Evolutionary conservation across 1,284 basidiomycete species (phyloP).

Genomic region (Caloboletus inedulis): DNA sequence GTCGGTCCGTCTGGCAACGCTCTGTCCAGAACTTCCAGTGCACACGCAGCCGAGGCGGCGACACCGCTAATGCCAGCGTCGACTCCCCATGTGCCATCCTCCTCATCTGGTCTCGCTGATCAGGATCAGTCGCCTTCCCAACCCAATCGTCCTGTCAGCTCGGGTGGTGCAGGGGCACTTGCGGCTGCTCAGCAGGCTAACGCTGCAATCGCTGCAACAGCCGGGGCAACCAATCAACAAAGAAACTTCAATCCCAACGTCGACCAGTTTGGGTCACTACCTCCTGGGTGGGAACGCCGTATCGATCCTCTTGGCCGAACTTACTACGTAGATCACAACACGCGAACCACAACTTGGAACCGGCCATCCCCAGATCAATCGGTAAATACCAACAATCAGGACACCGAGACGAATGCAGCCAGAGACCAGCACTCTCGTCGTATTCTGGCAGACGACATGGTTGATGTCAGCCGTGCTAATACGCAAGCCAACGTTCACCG

Average conservation of each 20-base stretch:
- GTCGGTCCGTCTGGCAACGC: slow-evolving; percentile 34
- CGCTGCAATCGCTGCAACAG: slow-evolving; percentile 24
- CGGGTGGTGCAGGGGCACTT: slow-evolving; percentile 16
- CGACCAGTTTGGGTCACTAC: slow-evolving; percentile 81
- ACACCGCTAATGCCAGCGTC: slow-evolving; percentile 36
- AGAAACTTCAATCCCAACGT: slow-evolving; percentile 85
- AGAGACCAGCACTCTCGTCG: slow-evolving; percentile 77
- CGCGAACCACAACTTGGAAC: slow-evolving; percentile 91
- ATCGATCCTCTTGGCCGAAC: slow-evolving; percentile 89
- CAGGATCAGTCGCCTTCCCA: slow-evolving; percentile 26
- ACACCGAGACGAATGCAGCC: slow-evolving; percentile 64
- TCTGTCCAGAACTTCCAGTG: slow-evolving; percentile 53
- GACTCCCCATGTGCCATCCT: slow-evolving; percentile 35
- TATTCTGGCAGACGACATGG: slow-evolving; percentile 75
- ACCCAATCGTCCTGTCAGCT: slow-evolving; percentile 27
- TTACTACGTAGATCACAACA: slow-evolving; percentile 94
- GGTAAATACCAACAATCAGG: slow-evolving; percentile 52
- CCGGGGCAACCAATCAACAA: slow-evolving; percentile 39
- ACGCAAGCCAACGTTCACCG: slow-evolving; percentile 35
- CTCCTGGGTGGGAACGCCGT: slow-evolving; percentile 88
- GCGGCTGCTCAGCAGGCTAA: slow-evolving; percentile 21
- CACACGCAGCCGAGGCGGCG: slow-evolving; percentile 47
- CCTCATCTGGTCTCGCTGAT: slow-evolving; percentile 25
- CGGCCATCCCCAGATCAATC: slow-evolving; percentile 58
- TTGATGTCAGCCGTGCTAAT: slow-evolving; percentile 49